These are phyloP conservation scores for Nicotiana tomentosiformis DNA, from an alignment of 257 asterid genomes.

Conservation along the genomic window DNA sequence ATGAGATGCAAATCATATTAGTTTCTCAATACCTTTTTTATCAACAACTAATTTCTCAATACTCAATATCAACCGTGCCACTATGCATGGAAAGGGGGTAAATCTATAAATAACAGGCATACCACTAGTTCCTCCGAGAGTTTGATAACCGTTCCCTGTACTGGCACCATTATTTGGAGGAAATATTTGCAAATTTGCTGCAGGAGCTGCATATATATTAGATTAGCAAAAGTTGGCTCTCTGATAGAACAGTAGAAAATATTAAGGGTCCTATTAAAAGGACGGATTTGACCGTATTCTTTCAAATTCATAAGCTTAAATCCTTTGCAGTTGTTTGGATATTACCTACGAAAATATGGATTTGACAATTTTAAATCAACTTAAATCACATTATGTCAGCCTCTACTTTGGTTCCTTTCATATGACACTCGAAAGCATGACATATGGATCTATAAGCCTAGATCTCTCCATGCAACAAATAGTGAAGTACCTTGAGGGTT, in stretches of 20 bases:
- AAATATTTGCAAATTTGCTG: conserved; percentile 79
- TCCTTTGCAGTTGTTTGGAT: background rate
- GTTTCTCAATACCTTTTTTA: background rate
- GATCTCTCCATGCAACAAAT: background rate
- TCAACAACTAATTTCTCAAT: background rate
- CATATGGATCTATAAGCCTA: background rate
- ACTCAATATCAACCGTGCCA: background rate
- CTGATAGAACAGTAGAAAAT: background rate
- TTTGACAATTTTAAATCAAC: background rate
- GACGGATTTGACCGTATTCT: background rate
- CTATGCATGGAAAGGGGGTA: background rate
- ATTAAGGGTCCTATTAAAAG: background rate
- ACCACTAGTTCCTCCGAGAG: conserved; percentile 50
- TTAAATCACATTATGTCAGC: background rate
- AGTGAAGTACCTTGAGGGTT: conserved; percentile 41
- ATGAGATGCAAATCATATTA: background rate
- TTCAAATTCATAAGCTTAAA: background rate
- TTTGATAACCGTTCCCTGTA: conserved; percentile 60
- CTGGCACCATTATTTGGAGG: conserved; percentile 61
- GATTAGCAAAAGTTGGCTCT: background rate
- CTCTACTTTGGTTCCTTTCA: background rate
- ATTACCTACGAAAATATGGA: background rate
- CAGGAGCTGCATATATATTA: conserved; percentile 45
- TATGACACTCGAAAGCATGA: background rate
- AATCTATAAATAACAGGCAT: conserved; percentile 1